Evolutionary conservation across 495 filamentous ascomycete species (phyloP).

Genomic region (Tuber calosporum): DNA sequence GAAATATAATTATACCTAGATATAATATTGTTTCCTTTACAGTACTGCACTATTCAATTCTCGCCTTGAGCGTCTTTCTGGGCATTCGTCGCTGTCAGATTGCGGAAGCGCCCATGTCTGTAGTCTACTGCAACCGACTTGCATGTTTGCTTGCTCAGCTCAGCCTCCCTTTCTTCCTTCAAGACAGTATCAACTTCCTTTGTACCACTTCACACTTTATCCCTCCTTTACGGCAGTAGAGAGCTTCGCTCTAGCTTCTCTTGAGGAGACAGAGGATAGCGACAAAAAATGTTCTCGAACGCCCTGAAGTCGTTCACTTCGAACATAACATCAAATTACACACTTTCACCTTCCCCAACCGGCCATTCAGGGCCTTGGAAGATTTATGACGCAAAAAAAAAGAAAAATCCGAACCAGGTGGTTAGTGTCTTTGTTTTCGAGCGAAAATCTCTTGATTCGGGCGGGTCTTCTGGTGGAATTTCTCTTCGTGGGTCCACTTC

Average conservation of each 20-base stretch:
- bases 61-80: neutral
- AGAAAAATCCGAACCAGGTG: slow-evolving; percentile 78
- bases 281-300: slow-evolving; percentile 67
- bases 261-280: neutral
- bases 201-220: neutral
- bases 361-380: slow-evolving; percentile 87
- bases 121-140: neutral
- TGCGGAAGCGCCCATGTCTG: neutral
- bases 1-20: neutral
- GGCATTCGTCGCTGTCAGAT: neutral
- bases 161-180: slow-evolving; percentile 1
- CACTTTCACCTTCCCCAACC: slow-evolving; percentile 59
- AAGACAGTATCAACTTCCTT: neutral
- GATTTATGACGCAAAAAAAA: slow-evolving; percentile 85
- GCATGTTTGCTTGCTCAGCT: neutral
- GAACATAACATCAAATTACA: slow-evolving; percentile 87
- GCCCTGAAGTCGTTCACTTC: slow-evolving; percentile 86
- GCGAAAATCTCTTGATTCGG: slow-evolving; percentile 69
- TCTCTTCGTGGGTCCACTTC: slow-evolving; percentile 47
- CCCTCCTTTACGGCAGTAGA: neutral
- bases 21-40: neutral
- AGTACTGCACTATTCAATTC: neutral
- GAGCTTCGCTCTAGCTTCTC: neutral
- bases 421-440: slow-evolving; percentile 95
- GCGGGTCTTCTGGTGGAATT: slow-evolving; percentile 43